phyloP scores from a whole-genome alignment of 495 filamentous ascomycete genomes.

The Aspergillus nidulans region DNA sequence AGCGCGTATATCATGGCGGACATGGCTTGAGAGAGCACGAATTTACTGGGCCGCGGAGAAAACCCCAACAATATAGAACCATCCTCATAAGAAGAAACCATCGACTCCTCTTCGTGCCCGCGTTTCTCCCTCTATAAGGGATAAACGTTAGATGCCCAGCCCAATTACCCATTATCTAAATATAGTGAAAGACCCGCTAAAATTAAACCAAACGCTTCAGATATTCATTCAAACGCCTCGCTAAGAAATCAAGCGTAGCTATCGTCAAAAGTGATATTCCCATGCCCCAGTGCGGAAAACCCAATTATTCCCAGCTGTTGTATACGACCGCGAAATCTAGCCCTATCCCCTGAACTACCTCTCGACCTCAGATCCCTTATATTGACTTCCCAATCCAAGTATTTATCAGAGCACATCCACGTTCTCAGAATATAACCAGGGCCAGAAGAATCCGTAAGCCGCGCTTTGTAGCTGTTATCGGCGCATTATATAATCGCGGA shows the following conservation, averaged over 20 bases:
- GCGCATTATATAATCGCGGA: not conserved
- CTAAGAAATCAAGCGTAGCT: slow-evolving; percentile 15
- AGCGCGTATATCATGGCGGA: slow-evolving; percentile 21
- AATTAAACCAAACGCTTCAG: slow-evolving; percentile 10
- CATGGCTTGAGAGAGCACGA: slow-evolving; percentile 25
- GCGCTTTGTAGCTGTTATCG: not conserved
- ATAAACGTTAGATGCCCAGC: not conserved
- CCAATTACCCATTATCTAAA: not conserved
- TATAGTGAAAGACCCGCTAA: not conserved
- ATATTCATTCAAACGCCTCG: slow-evolving; percentile 14
- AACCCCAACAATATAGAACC: not conserved
- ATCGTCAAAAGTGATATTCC: slow-evolving; percentile 3
- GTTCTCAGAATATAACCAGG: not conserved
- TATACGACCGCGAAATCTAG: not conserved
- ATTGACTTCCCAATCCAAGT: not conserved
- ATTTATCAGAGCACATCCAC: not conserved
- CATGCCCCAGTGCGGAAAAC: not conserved
- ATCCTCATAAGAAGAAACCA: not conserved
- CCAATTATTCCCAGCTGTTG: not conserved
- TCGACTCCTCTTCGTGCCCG: too few species aligned
- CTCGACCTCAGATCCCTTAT: not conserved
- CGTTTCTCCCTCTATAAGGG: not conserved
- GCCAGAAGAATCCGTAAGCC: not conserved
- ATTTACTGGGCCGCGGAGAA: slow-evolving; percentile 19
- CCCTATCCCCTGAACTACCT: not conserved